phyloP scores from a whole-genome alignment of 1,139 yeast genomes.

The Zygosaccharomyces sapae region DNA sequence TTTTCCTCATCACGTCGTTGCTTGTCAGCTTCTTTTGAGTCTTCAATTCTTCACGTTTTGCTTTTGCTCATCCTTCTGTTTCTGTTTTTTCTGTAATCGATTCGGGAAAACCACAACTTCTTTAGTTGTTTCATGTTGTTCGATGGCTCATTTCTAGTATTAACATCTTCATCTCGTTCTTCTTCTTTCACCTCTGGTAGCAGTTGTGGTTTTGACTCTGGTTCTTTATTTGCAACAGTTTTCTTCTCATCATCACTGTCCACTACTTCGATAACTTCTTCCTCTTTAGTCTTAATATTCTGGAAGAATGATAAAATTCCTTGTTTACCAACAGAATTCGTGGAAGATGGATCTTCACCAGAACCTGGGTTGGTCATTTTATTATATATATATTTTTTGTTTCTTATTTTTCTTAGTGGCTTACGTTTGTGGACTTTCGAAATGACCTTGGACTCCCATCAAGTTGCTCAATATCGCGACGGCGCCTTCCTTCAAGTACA shows the following conservation, averaged over 20 bases:
- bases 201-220: neutral
- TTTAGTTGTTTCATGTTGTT: neutral
- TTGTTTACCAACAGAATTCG: conserved; percentile 11
- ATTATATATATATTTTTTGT: neutral
- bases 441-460: conserved; percentile 4
- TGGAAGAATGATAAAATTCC: conserved; percentile 28
- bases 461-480: neutral
- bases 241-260: conserved; percentile 3
- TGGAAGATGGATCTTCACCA: conserved; percentile 1
- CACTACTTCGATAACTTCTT: conserved; percentile 3
- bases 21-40: neutral
- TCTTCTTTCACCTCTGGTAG: conserved; percentile 12
- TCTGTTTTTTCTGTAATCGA: conserved; percentile 29
- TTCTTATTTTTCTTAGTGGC: neutral
- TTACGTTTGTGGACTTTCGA: neutral
- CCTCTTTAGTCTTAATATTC: conserved; percentile 4
- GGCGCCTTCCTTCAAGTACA: neutral
- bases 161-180: conserved; percentile 28
- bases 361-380: conserved; percentile 3
- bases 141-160: conserved; percentile 27
- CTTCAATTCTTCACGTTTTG: conserved; percentile 36
- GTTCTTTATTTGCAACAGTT: neutral
- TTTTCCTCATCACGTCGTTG: conserved; percentile 14
- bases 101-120: conserved; percentile 11
- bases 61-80: conserved; percentile 34